Conservation (phyloP, 1,284 basidiomycete genomes). For the Apiotrichum brassicae region DNA sequence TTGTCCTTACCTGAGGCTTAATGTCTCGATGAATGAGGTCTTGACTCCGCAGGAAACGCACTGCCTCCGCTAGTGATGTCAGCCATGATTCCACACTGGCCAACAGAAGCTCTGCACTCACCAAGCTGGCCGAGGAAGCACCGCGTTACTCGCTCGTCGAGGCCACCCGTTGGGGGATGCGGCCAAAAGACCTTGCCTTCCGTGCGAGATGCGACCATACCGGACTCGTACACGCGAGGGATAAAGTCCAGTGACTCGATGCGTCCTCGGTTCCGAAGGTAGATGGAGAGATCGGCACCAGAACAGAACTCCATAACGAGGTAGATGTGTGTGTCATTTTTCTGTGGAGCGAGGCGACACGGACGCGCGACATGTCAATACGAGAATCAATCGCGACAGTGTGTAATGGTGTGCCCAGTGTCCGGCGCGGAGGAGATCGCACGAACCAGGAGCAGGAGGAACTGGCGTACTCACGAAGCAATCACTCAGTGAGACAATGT, state of each 20-base stretch:
- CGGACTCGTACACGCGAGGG: constrained; percentile 52
- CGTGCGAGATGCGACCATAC: constrained; percentile 48
- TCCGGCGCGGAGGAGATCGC: not conserved
- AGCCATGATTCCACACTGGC: constrained; percentile 4
- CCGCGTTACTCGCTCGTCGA: constrained; percentile 84
- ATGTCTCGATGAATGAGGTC: constrained; percentile 96
- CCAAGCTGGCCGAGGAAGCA: constrained; percentile 90
- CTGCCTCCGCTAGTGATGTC: constrained; percentile 63
- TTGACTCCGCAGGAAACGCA: constrained; percentile 82
- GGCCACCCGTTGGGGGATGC: constrained; percentile 81
- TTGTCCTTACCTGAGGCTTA: constrained; percentile 71
- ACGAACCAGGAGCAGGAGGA: not conserved
- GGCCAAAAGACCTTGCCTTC: constrained; percentile 66
- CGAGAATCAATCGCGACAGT: not conserved
- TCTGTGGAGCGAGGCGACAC: constrained; percentile 50
- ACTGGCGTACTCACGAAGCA: constrained; percentile 57
- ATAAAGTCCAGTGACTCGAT: constrained; percentile 77
- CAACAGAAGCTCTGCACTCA: constrained; percentile 42
- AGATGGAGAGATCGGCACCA: constrained; percentile 89
- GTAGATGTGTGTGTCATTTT: constrained; percentile 88
- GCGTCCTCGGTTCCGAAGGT: constrained; percentile 88
- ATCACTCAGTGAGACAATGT: constrained; percentile 88
- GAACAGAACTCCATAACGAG: constrained; percentile 97
- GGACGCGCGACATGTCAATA: not conserved
- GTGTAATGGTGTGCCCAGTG: not conserved